Evolutionary conservation across 2,329 filamentous ascomycete genomes (phyloP).

Genomic region (Botrytis fragariae): DNA sequence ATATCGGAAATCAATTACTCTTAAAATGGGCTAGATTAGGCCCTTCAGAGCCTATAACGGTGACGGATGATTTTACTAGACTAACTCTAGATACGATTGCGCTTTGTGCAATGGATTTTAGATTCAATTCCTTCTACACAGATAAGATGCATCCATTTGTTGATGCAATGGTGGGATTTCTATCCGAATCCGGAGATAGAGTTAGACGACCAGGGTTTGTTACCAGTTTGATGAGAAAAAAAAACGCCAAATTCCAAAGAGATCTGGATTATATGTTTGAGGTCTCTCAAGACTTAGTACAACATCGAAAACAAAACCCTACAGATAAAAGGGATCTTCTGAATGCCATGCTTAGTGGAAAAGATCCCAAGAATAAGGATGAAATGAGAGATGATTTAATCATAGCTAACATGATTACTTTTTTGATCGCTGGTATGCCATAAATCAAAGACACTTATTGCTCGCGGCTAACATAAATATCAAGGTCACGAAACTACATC

Average conservation of each 20-base stretch:
- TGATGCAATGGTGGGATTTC: conserved; percentile 62
- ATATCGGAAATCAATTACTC: conserved; percentile 61
- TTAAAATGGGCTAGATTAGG: conserved; percentile 67
- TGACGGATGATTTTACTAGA: conserved; percentile 66
- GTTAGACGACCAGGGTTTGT: conserved; percentile 47
- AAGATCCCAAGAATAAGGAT: conserved; percentile 63
- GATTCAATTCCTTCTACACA: conserved; percentile 73
- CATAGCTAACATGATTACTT: conserved; percentile 67
- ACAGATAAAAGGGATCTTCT: conserved; percentile 62
- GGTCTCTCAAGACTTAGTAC: conserved; percentile 57
- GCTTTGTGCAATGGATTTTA: conserved; percentile 57
- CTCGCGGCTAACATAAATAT: conserved; percentile 47
- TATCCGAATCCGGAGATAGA: conserved; percentile 55
- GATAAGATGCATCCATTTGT: conserved; percentile 69
- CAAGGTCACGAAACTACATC: conserved; percentile 65
- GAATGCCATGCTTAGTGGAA: conserved; percentile 64
- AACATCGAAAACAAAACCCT: conserved; percentile 54
- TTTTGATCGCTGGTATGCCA: conserved; percentile 50
- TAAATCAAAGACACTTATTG: not conserved
- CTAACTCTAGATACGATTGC: conserved; percentile 64
- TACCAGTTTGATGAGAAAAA: conserved; percentile 47
- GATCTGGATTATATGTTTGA: conserved; percentile 55
- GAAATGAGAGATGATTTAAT: conserved; percentile 60
- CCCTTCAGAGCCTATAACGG: conserved; percentile 52
- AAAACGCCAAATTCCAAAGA: conserved; percentile 47